phyloP scores from a whole-genome alignment of 306 rosid genomes.

The Coriaria nepalensis region DNA sequence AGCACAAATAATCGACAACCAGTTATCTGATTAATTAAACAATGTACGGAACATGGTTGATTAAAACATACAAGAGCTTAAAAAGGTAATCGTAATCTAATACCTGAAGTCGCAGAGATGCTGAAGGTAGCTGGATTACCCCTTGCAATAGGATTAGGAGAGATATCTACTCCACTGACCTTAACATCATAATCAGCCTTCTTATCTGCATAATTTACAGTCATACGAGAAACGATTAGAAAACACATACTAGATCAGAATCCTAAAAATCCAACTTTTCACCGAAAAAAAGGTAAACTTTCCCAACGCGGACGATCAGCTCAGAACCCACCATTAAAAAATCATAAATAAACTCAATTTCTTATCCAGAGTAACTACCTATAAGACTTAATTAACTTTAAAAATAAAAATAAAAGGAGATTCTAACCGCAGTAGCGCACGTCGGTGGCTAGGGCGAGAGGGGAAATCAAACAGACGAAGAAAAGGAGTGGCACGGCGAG shows the following conservation, averaged over 20 bases:
- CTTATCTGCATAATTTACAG: slow-evolving; percentile 35
- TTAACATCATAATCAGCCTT: slow-evolving; percentile 43
- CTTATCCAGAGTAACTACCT: no score
- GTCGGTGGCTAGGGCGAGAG: slow-evolving; percentile 33
- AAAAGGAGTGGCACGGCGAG: slow-evolving; percentile 13
- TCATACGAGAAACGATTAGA: neutral
- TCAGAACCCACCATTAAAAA: no score
- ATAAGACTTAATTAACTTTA: neutral
- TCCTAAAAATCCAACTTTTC: no score
- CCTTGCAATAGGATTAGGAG: slow-evolving; percentile 57
- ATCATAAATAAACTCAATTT: no score
- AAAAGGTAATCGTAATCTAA: neutral
- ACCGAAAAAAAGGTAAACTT: no score
- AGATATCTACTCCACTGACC: slow-evolving; percentile 58
- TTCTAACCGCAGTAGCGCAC: slow-evolving; percentile 39
- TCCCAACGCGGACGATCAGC: no score
- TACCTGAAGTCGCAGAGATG: slow-evolving; percentile 70
- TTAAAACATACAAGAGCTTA: neutral
- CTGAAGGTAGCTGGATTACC: slow-evolving; percentile 72
- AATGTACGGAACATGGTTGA: no score
- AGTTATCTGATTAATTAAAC: no score
- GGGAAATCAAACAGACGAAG: slow-evolving; percentile 20
- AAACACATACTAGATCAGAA: neutral
- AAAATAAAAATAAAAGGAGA: neutral
- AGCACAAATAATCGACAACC: no score